Base-by-base conservation (phyloP, 2,329 filamentous ascomycete genomes). In the Colletotrichum phormii region DNA sequence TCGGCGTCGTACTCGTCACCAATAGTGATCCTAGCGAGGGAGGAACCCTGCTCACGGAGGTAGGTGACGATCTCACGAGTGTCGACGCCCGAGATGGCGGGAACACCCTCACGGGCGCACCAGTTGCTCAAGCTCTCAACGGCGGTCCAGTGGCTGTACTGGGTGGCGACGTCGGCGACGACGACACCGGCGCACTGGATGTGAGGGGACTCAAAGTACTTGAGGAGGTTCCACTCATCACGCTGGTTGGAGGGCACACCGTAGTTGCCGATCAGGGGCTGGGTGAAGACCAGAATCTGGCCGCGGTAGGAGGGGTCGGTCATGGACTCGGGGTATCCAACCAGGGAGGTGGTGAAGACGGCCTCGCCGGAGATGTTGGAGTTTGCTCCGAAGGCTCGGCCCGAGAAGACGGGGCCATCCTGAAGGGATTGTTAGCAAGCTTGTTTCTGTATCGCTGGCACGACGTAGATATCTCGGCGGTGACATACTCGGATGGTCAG, bases 1-100 rank as follows among this genome's bases (percentile, higher is more conserved):
- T 98, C 96, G 76, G 95, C 96, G 84, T 99, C 97, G 82, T 99
- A 99, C 86, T 98, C 95, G 81, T 98, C 97, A 78, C 97, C 97
- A 79, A 98, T 92, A 55, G 95, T 94, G 84, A 99, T 98, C 81
- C 95, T 92, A 78, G 96, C 97, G 64, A 99, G 91, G 68, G 96
- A 98, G 57, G 96, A 98, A 84, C 97, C 97, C 84, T 97, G 94
- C 89, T 99, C 97, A 82, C 97, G 95, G 78, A 99, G 91, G 81
- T 95, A 92, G 65, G 97, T 98, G 81, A 99, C 97, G 80, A 99
- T 98, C 75, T 92, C 96, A 83, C 97, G 95, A 63, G 97, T 99
- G 81, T 99, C 97, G 59, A 99, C 97, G 64, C 97, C 97, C 55
- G 95, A 96, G 82, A 98, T 98, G 81, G 95, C 95, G 65, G 97